Conservation (phyloP, 352 stramenopile genomes). For the Halophytophthora polymorphica region DNA sequence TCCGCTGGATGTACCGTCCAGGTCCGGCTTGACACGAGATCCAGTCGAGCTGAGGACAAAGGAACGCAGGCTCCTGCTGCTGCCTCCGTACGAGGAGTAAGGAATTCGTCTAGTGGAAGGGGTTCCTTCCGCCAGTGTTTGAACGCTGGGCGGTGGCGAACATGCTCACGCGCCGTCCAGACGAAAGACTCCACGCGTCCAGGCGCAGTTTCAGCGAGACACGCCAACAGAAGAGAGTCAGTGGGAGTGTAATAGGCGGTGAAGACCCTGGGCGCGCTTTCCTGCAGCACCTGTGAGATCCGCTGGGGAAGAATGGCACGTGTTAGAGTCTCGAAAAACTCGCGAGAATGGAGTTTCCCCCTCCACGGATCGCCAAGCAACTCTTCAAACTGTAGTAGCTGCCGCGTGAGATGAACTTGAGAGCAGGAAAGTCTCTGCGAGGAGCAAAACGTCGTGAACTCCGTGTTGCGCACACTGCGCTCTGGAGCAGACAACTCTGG, state of each 20-base stretch:
- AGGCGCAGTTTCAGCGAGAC: slow-evolving; percentile 40
- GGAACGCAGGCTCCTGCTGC: slow-evolving; percentile 44
- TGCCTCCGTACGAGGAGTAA: slow-evolving; percentile 55
- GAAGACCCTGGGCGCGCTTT: slow-evolving; percentile 31
- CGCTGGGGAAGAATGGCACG: slow-evolving; percentile 55
- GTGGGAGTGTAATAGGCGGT: slow-evolving; percentile 54
- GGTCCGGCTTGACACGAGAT: slow-evolving; percentile 38
- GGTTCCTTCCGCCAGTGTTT: slow-evolving; percentile 61
- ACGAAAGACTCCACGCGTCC: slow-evolving; percentile 40
- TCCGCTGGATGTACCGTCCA: slow-evolving; percentile 63
- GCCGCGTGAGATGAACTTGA: slow-evolving; percentile 51
- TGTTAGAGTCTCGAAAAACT: slow-evolving; percentile 34
- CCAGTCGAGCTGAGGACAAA: slow-evolving; percentile 49
- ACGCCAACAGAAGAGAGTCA: slow-evolving; percentile 56
- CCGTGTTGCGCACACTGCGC: slow-evolving; percentile 55
- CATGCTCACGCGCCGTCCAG: slow-evolving; percentile 56
- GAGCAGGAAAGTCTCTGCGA: slow-evolving; percentile 9
- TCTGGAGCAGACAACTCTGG: slow-evolving; percentile 32
- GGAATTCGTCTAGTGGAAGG: slow-evolving; percentile 37
- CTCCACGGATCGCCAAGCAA: slow-evolving; percentile 49
- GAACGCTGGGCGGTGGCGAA: slow-evolving; percentile 65
- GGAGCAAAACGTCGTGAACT: slow-evolving; percentile 42
- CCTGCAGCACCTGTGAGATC: slow-evolving; percentile 40
- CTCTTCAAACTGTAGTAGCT: slow-evolving; percentile 60
- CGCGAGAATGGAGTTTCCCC: slow-evolving; percentile 43